Base-by-base conservation (phyloP, 2,329 filamentous ascomycete species). In the Herpotrichia juniperi region DNA sequence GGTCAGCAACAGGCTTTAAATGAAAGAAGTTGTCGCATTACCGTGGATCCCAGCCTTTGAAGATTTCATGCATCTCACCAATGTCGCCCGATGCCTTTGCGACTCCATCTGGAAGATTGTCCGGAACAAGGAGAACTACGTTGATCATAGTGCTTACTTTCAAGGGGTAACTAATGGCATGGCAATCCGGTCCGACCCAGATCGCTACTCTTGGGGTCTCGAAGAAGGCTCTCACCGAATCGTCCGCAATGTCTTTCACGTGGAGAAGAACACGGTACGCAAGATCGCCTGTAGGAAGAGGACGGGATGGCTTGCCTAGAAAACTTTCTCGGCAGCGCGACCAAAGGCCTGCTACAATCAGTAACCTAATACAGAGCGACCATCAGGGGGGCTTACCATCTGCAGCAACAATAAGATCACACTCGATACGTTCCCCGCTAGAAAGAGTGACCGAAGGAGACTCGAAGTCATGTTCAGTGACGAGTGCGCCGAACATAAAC, bases 31-130 rank as follows among this genome's bases (percentile, higher is more conserved):
- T 9, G n/a, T n/a, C 9, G 28, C n/a, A 31, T 9, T 31, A 31
- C 28, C 9, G 72, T 0, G 82, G 81, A 59, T 87, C 84, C 84
- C 84, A 87, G 37, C 79, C 78, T 40, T 78, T 73, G 56, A 81
- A 86, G 4, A 81, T 71, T 0, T 77, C 76, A 42, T 76, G 76
- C 80, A 82, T 82, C 57, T 83, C 80, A 28, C 80, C 72, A 3
- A 85, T 76, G 48, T 80, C 79, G 2, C 80, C 81, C 11, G 78
- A 71, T 0, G 80, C 70, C 2, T 76, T 80, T n/a, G 74, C 76
- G 1, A 74, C 68, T 2, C 72, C 73, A 1, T 67, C 71, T 2
- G 79, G 79, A 63, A 82, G 76, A 42, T 81, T 77, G 48, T 81
- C 79, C 0, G 79, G 79, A 0, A 81, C 78, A 0, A 81, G 66